These are phyloP conservation scores for Rhytidiadelphus loreus DNA, from an alignment of 225 moss, liverwort and hornwort genomes.

Conservation along the genomic window DNA sequence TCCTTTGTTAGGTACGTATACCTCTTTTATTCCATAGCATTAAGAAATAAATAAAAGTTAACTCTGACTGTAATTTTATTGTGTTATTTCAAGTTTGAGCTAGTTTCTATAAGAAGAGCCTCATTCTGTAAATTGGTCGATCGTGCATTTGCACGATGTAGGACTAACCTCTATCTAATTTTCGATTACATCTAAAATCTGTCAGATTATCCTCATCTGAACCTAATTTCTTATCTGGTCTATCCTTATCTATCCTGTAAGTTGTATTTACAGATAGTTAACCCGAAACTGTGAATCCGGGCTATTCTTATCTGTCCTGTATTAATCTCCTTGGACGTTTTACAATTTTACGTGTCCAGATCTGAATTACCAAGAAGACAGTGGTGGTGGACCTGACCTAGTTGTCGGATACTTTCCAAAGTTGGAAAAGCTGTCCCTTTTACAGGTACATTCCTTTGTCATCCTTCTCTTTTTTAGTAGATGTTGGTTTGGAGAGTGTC, in stretches of 20 bases:
- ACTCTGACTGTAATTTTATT: neutral
- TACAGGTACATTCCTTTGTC: constrained; percentile 47
- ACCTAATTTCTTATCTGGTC: neutral
- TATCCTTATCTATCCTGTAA: neutral
- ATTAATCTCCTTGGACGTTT: neutral
- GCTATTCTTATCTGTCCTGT: neutral
- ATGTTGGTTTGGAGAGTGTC: neutral
- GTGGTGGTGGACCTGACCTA: constrained; percentile 90
- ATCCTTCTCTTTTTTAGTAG: neutral
- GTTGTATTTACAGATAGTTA: no score
- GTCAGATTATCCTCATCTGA: neutral
- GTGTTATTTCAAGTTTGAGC: neutral
- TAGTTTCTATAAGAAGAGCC: neutral
- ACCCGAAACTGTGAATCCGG: neutral
- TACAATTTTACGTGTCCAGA: constrained; percentile 26
- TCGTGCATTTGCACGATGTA: neutral
- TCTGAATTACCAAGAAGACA: constrained; percentile 82
- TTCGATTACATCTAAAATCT: neutral
- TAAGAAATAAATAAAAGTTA: neutral
- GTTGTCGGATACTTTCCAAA: constrained; percentile 89
- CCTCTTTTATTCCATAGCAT: neutral
- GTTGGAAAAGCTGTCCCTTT: constrained; percentile 78
- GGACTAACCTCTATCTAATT: neutral
- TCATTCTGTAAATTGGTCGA: neutral
- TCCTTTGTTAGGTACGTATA: constrained; percentile 63